Percentiles rank a stretch among this genome's conserved stretches.
Conservation (phyloP, 2,329 filamentous ascomycete species). For the Xylaria sp. region DNA sequence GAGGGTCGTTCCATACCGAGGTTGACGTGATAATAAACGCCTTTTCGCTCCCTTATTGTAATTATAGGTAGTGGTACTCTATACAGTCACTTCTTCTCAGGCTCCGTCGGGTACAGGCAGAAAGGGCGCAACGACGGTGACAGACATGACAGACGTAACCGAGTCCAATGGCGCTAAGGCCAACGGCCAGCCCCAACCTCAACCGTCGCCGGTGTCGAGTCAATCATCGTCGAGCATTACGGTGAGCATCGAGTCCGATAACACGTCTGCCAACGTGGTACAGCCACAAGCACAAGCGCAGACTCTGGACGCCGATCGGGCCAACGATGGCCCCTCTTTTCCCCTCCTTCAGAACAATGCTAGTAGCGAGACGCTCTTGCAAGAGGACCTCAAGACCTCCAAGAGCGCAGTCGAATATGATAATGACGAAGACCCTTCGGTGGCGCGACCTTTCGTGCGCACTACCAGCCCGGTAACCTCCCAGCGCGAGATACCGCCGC, state of each 20-base stretch:
- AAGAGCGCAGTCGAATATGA: conserved; percentile 40
- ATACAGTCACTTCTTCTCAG: neutral
- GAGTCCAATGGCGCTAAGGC: conserved; percentile 21
- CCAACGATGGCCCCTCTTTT: conserved; percentile 31
- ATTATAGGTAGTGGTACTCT: neutral
- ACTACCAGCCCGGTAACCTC: conserved; percentile 47
- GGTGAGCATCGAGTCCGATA: conserved; percentile 8
- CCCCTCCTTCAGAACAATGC: conserved; percentile 41
- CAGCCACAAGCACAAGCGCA: neutral
- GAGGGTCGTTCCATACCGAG: neutral
- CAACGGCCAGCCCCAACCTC: conserved; percentile 13
- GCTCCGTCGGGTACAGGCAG: neutral
- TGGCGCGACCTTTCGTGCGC: conserved; percentile 53
- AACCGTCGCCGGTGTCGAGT: conserved; percentile 6
- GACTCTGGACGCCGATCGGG: neutral
- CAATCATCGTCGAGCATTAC: conserved; percentile 13
- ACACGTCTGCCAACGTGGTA: conserved; percentile 3
- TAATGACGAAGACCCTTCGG: conserved; percentile 53
- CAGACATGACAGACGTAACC: conserved; percentile 24
- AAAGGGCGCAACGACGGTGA: neutral
- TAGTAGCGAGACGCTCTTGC: conserved; percentile 34
- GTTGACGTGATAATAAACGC: neutral
- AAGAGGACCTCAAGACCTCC: conserved; percentile 25
- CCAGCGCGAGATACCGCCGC: conserved; percentile 24
- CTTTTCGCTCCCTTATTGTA: neutral